Evolutionary conservation across 257 asterid genomes (phyloP), one percentile per base, ranked within the genome.

Genomic region (Asclepias syriaca): DNA sequence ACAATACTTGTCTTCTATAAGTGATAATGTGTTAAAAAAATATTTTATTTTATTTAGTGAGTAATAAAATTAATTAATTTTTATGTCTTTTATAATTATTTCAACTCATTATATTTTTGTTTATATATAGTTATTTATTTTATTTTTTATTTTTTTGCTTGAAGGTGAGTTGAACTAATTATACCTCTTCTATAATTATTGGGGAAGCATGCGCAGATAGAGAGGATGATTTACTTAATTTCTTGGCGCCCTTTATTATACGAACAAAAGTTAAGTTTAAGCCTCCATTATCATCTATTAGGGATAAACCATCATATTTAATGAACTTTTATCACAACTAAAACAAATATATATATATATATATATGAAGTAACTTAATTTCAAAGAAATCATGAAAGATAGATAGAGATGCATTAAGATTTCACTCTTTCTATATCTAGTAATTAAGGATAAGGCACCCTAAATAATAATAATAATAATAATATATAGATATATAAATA

Each of bases 281-380:
- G 3, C 12, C 56, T 21, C 37, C 72, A 29, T 8, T 50, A 50
- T 14, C 55, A 50, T 50, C 16, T 13, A 55, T 69, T 54, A 53
- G 53, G 53, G 2, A 21, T 69, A 19, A 3, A 34, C 3, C 8
- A 11, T 21, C 74, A 71, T 57, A 43, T 65, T 7, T 18, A 13
- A 29, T 29, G 2, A 29, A 29, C 32, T 29, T 29, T 29, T 0
- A 29, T 29, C 32, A 29, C 32, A 34, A 34, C 3, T 34, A 1
- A 34, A 70, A 34, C 14, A 34, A 0, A 24, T 0, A 24, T 0
- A 32, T 15, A 57, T 15, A 0, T 43, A 43, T 43, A 43, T 43
- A 43, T 43, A 43, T 43, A 43, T 43, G 7, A 21, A 74, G 24
- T 43, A 65, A 74, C 77, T 74, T 74, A 60, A 46, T 55, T 39